Conservation (phyloP, 345 rosid genomes). For the Salix arbutifolia region DNA sequence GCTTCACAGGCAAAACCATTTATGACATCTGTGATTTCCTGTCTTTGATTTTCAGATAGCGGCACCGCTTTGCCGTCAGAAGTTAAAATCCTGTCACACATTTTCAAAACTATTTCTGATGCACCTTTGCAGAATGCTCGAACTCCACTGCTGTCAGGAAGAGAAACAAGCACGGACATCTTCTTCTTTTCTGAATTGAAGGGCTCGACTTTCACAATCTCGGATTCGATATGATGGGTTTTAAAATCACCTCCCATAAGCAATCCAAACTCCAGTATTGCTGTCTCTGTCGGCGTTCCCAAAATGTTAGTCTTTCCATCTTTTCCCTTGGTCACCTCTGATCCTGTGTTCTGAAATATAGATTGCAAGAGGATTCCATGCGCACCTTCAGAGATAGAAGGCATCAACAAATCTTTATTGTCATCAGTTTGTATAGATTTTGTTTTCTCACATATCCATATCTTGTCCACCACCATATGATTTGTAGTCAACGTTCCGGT, state of each 20-base stretch:
- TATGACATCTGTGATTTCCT: conserved; percentile 40
- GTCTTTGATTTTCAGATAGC: conserved; percentile 38
- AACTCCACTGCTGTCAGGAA: conserved; percentile 33
- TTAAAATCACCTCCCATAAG: conserved; percentile 53
- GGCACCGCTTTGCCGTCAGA: conserved; percentile 13
- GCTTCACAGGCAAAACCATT: conserved; percentile 63
- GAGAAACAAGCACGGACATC: conserved; percentile 62
- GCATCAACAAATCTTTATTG: conserved; percentile 21
- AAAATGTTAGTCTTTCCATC: conserved; percentile 52
- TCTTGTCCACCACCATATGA: conserved; percentile 80
- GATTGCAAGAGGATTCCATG: conserved; percentile 47
- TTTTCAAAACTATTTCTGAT: conserved; percentile 22
- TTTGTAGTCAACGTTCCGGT: conserved; percentile 96
- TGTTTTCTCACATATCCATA: conserved; percentile 57
- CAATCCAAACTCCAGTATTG: conserved; percentile 66
- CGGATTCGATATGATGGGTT: conserved; percentile 44
- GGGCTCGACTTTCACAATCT: conserved; percentile 63
- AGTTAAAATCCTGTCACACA: conserved; percentile 20
- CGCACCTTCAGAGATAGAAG: conserved; percentile 37
- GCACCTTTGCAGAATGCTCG: conserved; percentile 37
- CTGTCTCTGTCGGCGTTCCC: conserved; percentile 72
- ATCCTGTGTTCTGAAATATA: conserved; percentile 67
- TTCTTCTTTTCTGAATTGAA: conserved; percentile 72
- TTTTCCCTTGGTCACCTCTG: conserved; percentile 62
- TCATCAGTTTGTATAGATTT: conserved; percentile 15